Evolutionary conservation across 352 stramenopile species (phyloP).

Genomic region (Phytophthora vignae): DNA sequence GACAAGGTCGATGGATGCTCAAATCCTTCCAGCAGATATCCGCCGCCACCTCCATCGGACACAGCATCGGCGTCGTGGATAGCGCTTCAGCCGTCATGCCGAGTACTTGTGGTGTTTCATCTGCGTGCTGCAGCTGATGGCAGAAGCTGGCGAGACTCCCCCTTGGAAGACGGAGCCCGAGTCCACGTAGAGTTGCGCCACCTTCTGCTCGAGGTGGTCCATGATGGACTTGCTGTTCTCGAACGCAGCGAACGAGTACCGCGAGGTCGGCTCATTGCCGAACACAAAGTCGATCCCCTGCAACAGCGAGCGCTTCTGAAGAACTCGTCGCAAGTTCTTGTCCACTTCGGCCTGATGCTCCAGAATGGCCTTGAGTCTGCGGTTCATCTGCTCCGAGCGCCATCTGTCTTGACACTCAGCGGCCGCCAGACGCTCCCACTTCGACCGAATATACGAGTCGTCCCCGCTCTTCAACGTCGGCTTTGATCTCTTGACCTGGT

Average conservation of each 20-base stretch:
- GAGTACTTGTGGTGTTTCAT: conserved; percentile 11
- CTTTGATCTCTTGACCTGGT: conserved; percentile 3
- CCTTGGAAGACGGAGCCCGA: conserved; percentile 20
- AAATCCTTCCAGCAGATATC: conserved; percentile 34
- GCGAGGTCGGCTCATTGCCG: conserved; percentile 23
- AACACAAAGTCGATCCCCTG: conserved; percentile 35
- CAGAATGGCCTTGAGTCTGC: conserved; percentile 22
- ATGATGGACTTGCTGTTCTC: conserved; percentile 31
- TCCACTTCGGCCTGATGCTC: conserved; percentile 16
- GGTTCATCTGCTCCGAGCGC: conserved; percentile 21
- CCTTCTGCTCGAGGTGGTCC: conserved; percentile 19
- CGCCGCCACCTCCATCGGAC: conserved; percentile 20
- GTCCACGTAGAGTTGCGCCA: conserved; percentile 18
- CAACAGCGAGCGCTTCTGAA: conserved; percentile 22
- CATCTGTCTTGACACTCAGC: conserved; percentile 7
- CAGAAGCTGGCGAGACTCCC: no score
- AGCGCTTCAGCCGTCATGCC: conserved; percentile 25
- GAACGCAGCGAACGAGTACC: conserved; percentile 22
- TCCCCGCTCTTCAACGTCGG: background rate
- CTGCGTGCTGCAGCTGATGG: conserved; percentile 21
- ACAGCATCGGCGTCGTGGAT: conserved; percentile 28
- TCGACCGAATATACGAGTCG: background rate
- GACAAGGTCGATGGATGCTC: conserved; percentile 30
- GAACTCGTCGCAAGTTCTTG: conserved; percentile 19
- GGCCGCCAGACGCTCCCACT: conserved; percentile 16